phyloP scores from a whole-genome alignment of 148 eudicot genomes.

The Vaccinium macrocarpon region DNA sequence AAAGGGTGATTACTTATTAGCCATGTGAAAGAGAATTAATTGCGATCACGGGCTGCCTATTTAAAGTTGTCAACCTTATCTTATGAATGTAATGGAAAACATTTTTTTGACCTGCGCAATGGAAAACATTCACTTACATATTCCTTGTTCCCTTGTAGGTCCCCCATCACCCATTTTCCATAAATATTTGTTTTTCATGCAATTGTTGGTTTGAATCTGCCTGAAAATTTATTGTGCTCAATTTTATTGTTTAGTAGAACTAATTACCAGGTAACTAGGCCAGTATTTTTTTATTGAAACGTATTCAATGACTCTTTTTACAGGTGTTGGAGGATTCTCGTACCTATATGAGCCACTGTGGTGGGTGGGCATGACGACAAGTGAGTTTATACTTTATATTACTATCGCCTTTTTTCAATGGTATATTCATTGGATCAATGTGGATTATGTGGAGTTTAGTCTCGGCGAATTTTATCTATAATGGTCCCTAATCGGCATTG shows the following conservation, averaged over 20 bases:
- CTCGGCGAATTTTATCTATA: background rate
- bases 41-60: background rate
- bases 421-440: background rate
- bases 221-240: background rate
- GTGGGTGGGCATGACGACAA: conserved; percentile 96
- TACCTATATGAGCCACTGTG: conserved; percentile 84
- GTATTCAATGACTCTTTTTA: conserved; percentile 15
- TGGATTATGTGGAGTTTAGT: background rate
- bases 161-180: background rate
- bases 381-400: conserved; percentile 39
- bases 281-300: conserved; percentile 11
- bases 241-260: background rate
- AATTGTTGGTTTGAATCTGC: background rate
- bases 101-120: background rate
- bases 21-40: background rate
- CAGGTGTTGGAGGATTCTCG: conserved; percentile 88
- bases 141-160: background rate
- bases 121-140: background rate
- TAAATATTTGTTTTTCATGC: background rate
- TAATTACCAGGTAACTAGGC: background rate
- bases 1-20: background rate
- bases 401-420: background rate
- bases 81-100: background rate
- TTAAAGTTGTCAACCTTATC: background rate
- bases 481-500: background rate